phyloP scores from a whole-genome alignment of 2,329 filamentous ascomycete genomes.

The Dactylellina sp. region DNA sequence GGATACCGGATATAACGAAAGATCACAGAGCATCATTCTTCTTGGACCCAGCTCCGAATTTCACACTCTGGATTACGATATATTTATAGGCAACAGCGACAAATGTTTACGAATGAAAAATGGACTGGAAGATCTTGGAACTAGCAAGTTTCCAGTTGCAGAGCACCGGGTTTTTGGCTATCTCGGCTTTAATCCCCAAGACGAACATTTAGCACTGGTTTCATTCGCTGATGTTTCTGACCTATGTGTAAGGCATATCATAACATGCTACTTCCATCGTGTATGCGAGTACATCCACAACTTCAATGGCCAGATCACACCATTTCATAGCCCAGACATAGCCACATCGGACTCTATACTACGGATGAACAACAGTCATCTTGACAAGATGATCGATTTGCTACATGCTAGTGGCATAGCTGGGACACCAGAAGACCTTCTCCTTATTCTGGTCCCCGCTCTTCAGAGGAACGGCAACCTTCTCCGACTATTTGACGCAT shows the following conservation, averaged over 20 bases:
- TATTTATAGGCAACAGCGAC: constrained; percentile 26
- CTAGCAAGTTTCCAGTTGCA: constrained; percentile 24
- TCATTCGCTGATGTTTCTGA: constrained; percentile 19
- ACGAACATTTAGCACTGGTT: constrained; percentile 19
- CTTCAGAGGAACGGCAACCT: constrained; percentile 35
- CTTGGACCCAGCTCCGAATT: constrained; percentile 27
- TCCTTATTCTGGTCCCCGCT: constrained; percentile 25
- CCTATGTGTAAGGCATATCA: constrained; percentile 30
- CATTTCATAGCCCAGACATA: neutral
- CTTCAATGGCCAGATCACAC: constrained; percentile 14
- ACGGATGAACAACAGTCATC: constrained; percentile 25
- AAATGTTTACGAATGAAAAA: constrained; percentile 24
- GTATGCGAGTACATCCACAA: constrained; percentile 6
- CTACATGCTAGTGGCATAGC: constrained; percentile 13
- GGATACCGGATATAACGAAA: constrained; percentile 19
- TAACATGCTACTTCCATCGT: constrained; percentile 27
- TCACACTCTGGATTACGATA: constrained; percentile 28
- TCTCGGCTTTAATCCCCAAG: constrained; percentile 1
- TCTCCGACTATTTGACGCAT: constrained; percentile 23
- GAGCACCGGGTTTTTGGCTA: constrained; percentile 27
- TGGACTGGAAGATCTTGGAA: constrained; percentile 20
- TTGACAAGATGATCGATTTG: constrained; percentile 19
- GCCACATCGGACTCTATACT: neutral
- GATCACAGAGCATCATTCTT: constrained; percentile 24
- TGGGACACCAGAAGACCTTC: constrained; percentile 27